These are phyloP conservation scores for Hirsutella rhossiliensis DNA, from an alignment of 2,329 filamentous ascomycete species.

Conservation along the genomic window DNA sequence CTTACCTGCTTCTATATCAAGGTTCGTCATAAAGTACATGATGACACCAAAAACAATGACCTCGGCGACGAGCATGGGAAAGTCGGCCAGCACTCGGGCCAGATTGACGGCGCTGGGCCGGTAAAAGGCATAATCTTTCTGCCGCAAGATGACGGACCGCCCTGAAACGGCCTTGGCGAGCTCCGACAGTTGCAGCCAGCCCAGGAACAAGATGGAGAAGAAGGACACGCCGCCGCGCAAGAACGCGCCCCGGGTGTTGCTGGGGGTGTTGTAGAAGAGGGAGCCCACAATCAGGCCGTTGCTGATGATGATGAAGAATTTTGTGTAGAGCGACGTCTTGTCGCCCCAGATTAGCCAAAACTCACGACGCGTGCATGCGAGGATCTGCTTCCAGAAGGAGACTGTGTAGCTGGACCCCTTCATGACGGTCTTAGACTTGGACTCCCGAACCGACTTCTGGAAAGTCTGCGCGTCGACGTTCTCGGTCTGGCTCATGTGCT, in stretches of 20 bases:
- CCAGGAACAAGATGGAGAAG: slow-evolving; percentile 38
- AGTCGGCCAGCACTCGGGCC: slow-evolving; percentile 42
- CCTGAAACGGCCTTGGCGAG: slow-evolving; percentile 66
- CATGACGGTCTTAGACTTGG: slow-evolving; percentile 37
- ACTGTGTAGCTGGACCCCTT: slow-evolving; percentile 49
- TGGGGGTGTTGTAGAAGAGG: slow-evolving; percentile 58
- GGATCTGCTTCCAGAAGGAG: slow-evolving; percentile 59
- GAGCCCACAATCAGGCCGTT: slow-evolving; percentile 66
- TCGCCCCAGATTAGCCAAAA: slow-evolving; percentile 71
- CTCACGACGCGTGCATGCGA: slow-evolving; percentile 57
- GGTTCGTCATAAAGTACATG: slow-evolving; percentile 65
- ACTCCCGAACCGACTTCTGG: slow-evolving; percentile 49
- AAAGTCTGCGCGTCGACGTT: slow-evolving; percentile 57
- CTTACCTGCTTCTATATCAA: slow-evolving; percentile 50
- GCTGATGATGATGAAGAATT: slow-evolving; percentile 65
- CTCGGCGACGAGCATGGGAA: slow-evolving; percentile 48
- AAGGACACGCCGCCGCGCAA: slow-evolving; percentile 32
- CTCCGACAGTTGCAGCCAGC: slow-evolving; percentile 63
- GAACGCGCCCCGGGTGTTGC: slow-evolving; percentile 52
- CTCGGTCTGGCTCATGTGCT: slow-evolving; percentile 55
- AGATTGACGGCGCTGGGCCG: slow-evolving; percentile 41
- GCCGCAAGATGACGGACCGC: slow-evolving; percentile 43
- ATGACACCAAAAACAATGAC: slow-evolving; percentile 56
- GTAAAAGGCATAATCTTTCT: slow-evolving; percentile 38
- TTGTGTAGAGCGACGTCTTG: slow-evolving; percentile 62